These are phyloP conservation scores for Nephelium lappaceum DNA, from an alignment of 345 rosid genomes.

Conservation along the genomic window DNA sequence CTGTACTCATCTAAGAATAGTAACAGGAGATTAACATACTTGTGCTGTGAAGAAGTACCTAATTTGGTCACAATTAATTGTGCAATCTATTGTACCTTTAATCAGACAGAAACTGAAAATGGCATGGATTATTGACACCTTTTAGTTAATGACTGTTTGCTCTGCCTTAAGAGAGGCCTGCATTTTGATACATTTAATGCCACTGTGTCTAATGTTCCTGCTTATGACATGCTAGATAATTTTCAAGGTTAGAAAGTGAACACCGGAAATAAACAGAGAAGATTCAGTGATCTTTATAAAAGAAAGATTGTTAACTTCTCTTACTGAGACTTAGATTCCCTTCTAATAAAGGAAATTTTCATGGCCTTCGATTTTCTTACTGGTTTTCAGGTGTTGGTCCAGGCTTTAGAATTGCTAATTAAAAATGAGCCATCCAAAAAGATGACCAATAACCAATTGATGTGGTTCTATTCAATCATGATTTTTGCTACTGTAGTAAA, in stretches of 20 bases:
- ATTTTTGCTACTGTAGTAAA: slow-evolving; percentile 75
- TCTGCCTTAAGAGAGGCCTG: not conserved
- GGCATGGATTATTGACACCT: too few relatives aligned
- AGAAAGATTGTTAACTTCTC: too few relatives aligned
- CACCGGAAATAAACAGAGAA: too few relatives aligned
- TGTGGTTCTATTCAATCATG: slow-evolving; percentile 83
- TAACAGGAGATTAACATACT: not conserved
- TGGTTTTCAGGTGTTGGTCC: slow-evolving; percentile 84
- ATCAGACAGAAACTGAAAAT: too few relatives aligned
- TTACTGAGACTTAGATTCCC: too few relatives aligned
- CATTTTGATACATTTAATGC: not conserved
- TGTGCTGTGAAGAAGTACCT: not conserved
- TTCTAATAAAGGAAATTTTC: too few relatives aligned
- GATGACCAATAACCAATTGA: slow-evolving; percentile 53
- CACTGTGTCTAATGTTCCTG: not conserved
- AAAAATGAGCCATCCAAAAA: slow-evolving; percentile 43
- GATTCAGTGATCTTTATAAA: too few relatives aligned
- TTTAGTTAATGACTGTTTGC: too few relatives aligned
- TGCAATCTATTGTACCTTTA: too few relatives aligned
- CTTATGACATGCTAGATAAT: not conserved
- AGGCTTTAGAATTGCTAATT: slow-evolving; percentile 67
- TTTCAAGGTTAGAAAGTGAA: too few relatives aligned
- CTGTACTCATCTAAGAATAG: not conserved
- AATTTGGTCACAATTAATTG: not conserved
- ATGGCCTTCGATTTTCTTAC: slow-evolving; percentile 11